Percentiles rank a stretch among this genome's conserved stretches.
These are phyloP conservation scores for Purpureocillium takamizusanense DNA, from an alignment of 2,329 filamentous ascomycete species.

Conservation along the genomic window DNA sequence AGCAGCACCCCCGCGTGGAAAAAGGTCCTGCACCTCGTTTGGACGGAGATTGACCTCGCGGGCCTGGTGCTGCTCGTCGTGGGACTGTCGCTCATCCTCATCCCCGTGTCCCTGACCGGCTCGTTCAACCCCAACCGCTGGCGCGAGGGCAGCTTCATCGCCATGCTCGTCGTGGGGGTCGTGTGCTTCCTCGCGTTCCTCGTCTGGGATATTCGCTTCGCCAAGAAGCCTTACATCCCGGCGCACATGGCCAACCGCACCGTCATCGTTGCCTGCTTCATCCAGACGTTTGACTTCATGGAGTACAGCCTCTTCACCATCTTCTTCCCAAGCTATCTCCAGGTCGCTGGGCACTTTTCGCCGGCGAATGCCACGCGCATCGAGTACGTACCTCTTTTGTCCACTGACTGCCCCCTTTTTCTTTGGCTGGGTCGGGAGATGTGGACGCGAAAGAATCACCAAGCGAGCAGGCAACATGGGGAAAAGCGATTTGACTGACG, in stretches of 20 bases:
- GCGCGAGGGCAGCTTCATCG: slow-evolving; percentile 23
- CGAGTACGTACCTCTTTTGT: slow-evolving; percentile 17
- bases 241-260: slow-evolving; percentile 28
- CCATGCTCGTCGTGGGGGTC: slow-evolving; percentile 23
- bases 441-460: too few species aligned
- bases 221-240: slow-evolving; percentile 27
- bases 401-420: too few species aligned
- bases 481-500: too few species aligned
- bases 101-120: slow-evolving; percentile 28
- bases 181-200: slow-evolving; percentile 16
- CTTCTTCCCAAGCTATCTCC: slow-evolving; percentile 30
- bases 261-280: slow-evolving; percentile 25
- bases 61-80: slow-evolving; percentile 21
- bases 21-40: slow-evolving; percentile 13
- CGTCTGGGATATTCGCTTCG: slow-evolving; percentile 26
- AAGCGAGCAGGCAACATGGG: too few species aligned
- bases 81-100: slow-evolving; percentile 22
- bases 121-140: slow-evolving; percentile 20
- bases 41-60: slow-evolving; percentile 23
- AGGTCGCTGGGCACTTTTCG: slow-evolving; percentile 25
- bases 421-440: too few species aligned
- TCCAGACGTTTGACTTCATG: slow-evolving; percentile 26
- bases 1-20: slow-evolving; percentile 10
- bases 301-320: slow-evolving; percentile 28
- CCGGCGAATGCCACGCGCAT: slow-evolving; percentile 26